Evolutionary conservation across 2,329 filamentous ascomycete genomes (phyloP), one percentile per base, ranked within the genome.

Genomic region (Mycosphaerella arachidis): DNA sequence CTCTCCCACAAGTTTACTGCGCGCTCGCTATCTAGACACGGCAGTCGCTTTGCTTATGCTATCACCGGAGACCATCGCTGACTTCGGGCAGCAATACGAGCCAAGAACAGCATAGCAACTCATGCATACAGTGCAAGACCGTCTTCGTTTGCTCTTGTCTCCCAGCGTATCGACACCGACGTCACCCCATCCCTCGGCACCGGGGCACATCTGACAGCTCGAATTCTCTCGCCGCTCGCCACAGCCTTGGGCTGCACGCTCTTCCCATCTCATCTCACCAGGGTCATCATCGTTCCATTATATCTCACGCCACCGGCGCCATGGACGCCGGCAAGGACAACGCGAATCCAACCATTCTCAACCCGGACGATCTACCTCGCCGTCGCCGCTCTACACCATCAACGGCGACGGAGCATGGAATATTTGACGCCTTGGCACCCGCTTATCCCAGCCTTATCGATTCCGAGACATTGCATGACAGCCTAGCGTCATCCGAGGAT

Each of bases 321-420:
- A 63, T 74, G 68, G 71, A 80, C 59, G 67, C 73, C 69, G 74
- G 78, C 71, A 80, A 81, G 71, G 77, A 81, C 70, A 96, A 96
- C 76, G 91, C 90, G 65, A 97, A 99, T 78, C 94, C 94, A 57
- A 95, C 91, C 65, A 92, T 99, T 72, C 80, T 97, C 70, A 95
- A 88, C 76, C 84, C 86, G 55, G 90, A 91, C 48, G 91, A 97
- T 77, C 85, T 99, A 54, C 92, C 94, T 48, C 94, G 91, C 31
- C 87, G 92, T 65, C 82, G 84, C 66, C 82, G 62, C 73, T 63
- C 71, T 70, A 66, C 68, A 65, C 67, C 72, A 71, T 52, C 68
- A 65, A 78, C 83, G 68, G 79, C 67, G 69, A 52, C 65, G 77
- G 61, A 55, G 52, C 77, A 78, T 48, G 81, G 79, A 63, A 74